Percentiles rank a stretch among this genome's conserved stretches.
Conservation (phyloP, 1,139 yeast species). For the Eremothecium coryli region DNA sequence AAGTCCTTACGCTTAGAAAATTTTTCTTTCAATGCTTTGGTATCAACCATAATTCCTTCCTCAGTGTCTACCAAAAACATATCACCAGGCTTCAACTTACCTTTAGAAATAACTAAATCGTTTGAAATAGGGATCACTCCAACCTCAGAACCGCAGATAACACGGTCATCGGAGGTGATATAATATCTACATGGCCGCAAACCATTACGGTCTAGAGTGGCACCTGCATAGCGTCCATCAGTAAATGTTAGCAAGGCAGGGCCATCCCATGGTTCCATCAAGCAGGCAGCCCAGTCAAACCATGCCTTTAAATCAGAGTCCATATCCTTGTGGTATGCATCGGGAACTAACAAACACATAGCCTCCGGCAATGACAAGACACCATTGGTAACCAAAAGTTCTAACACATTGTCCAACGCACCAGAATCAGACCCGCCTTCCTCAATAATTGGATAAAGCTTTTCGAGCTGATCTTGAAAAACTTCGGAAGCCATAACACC, state of each 20-base stretch:
- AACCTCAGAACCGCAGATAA: conserved; percentile 97
- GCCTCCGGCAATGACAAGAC: conserved; percentile 92
- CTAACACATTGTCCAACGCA: conserved; percentile 92
- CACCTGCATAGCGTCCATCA: conserved; percentile 97
- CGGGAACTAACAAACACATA: conserved; percentile 93
- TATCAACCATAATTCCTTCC: conserved; percentile 89
- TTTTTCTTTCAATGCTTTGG: conserved; percentile 69
- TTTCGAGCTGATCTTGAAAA: conserved; percentile 87
- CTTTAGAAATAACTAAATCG: conserved; percentile 75
- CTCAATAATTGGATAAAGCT: conserved; percentile 88
- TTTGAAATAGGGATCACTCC: conserved; percentile 91
- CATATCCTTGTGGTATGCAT: conserved; percentile 97
- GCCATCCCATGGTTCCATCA: conserved; percentile 99
- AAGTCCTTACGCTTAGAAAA: conserved; percentile 86
- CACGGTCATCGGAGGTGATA: conserved; percentile 87
- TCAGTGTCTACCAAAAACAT: conserved; percentile 92
- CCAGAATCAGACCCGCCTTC: conserved; percentile 99
- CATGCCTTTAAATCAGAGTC: conserved; percentile 89
- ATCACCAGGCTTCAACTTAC: conserved; percentile 92
- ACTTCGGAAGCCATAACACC: conserved; percentile 85
- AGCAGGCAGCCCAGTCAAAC: conserved; percentile 98
- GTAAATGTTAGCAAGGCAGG: conserved; percentile 96
- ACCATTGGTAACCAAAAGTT: conserved; percentile 83
- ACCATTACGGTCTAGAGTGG: conserved; percentile 94
- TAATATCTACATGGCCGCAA: conserved; percentile 97